Percentiles rank a stretch among this genome's conserved stretches.
Conservation (phyloP, 106 monocot genomes). For the Dendrobium nobile region DNA sequence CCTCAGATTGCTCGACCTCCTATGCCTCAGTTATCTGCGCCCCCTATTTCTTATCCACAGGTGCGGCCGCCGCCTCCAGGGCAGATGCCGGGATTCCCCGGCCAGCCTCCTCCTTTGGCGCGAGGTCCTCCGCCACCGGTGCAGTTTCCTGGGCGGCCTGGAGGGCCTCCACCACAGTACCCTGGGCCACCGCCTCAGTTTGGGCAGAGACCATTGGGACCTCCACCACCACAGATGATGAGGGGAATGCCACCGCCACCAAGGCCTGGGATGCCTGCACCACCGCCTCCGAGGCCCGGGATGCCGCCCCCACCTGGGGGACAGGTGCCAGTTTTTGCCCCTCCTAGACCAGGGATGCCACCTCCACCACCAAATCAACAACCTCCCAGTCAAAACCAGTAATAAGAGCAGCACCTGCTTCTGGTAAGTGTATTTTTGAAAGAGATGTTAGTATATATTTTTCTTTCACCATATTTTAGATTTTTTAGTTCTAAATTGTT, state of each 20-base stretch:
- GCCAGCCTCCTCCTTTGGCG: slow-evolving; percentile 26
- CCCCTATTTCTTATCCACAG: slow-evolving; percentile 69
- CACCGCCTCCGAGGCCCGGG: slow-evolving; percentile 73
- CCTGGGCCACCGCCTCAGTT: slow-evolving; percentile 50
- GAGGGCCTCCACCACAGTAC: slow-evolving; percentile 42
- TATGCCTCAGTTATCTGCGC: slow-evolving; percentile 45
- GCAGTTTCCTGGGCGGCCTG: slow-evolving; percentile 55
- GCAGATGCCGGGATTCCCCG: slow-evolving; percentile 36
- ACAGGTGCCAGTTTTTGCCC: slow-evolving; percentile 46
- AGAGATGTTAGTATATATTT: background rate
- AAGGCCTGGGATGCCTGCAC: slow-evolving; percentile 41
- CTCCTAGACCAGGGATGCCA: slow-evolving; percentile 83
- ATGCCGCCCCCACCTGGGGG: slow-evolving; percentile 76
- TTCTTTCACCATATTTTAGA: background rate
- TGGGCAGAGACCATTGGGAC: slow-evolving; percentile 70
- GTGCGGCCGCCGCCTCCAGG: slow-evolving; percentile 52
- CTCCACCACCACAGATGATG: slow-evolving; percentile 67
- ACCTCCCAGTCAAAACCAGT: slow-evolving; percentile 45
- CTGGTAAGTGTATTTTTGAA: background rate
- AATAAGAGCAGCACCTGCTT: slow-evolving; percentile 2
- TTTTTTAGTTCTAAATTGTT: background rate
- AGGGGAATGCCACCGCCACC: slow-evolving; percentile 38
- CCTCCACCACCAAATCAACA: slow-evolving; percentile 59
- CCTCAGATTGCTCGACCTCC: slow-evolving; percentile 77
- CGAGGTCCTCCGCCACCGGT: slow-evolving; percentile 31